A percentile compares a stretch with the other conserved stretches of the same genome.
These are phyloP conservation scores for Ceratobasidium sp. DNA, from an alignment of 1,284 basidiomycete species.

Conservation along the genomic window DNA sequence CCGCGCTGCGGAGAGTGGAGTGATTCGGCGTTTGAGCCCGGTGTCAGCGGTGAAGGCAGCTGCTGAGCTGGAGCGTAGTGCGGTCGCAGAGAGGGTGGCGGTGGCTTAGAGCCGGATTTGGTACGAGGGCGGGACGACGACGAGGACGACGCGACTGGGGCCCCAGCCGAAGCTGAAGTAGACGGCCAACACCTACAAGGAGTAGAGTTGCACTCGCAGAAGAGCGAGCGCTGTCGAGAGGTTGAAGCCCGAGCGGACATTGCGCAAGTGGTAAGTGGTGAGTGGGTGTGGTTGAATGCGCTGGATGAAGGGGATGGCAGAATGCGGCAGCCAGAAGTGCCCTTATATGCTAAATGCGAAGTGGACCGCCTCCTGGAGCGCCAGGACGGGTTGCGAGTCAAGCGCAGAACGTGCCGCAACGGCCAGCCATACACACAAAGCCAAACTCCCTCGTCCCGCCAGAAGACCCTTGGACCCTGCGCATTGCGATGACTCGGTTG, in stretches of 20 bases:
- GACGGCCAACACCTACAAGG: slow-evolving; percentile 26
- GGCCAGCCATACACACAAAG: neutral
- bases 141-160: slow-evolving; percentile 1
- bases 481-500: neutral
- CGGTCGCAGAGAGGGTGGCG: neutral
- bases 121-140: slow-evolving; percentile 21
- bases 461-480: neutral
- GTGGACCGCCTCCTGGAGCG: neutral
- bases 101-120: neutral
- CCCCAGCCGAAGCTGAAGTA: too few species aligned
- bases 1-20: neutral
- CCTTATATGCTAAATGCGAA: neutral
- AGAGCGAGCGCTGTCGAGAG: slow-evolving; percentile 5
- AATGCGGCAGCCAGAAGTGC: neutral
- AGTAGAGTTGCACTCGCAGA: slow-evolving; percentile 39
- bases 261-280: neutral
- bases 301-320: neutral
- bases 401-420: neutral
- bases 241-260: too few species aligned
- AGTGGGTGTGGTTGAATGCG: neutral
- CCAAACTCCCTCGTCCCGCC: neutral
- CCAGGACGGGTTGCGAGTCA: neutral
- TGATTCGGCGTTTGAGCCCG: neutral
- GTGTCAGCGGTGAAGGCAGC: slow-evolving; percentile 21
- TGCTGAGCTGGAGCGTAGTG: slow-evolving; percentile 19